Conservation (phyloP, 257 asterid species). For the Ehretia macrophylla region DNA sequence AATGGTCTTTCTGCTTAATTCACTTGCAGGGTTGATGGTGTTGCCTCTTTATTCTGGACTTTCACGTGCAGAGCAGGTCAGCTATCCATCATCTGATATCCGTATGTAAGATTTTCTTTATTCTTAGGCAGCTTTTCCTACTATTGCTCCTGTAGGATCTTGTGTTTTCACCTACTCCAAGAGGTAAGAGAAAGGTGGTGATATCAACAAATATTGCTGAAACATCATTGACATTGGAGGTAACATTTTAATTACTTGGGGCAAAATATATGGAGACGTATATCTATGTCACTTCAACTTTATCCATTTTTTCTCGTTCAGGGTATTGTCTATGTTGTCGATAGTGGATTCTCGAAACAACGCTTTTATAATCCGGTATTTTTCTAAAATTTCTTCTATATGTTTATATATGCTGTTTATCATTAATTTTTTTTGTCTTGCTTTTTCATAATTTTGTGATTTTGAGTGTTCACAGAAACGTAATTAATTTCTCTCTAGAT, state of each 20-base stretch:
- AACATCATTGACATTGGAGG: slow-evolving; percentile 98
- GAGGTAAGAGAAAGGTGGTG: slow-evolving; percentile 91
- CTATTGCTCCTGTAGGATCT: slow-evolving; percentile 53
- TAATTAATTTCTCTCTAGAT: too few species aligned
- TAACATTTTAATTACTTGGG: slow-evolving; percentile 9
- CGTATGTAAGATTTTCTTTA: neutral
- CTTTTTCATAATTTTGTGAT: too few species aligned
- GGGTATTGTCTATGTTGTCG: slow-evolving; percentile 95
- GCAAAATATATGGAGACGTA: neutral
- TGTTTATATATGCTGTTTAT: neutral
- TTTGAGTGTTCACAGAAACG: too few species aligned
- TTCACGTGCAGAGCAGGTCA: slow-evolving; percentile 90
- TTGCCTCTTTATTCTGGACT: slow-evolving; percentile 94
- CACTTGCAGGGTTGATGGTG: slow-evolving; percentile 62
- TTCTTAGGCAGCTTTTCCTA: slow-evolving; percentile 1
- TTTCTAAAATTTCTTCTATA: neutral
- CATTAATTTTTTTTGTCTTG: too few species aligned
- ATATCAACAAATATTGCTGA: slow-evolving; percentile 96
- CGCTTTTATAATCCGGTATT: slow-evolving; percentile 87
- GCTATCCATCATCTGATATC: slow-evolving; percentile 9
- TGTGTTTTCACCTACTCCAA: slow-evolving; percentile 89
- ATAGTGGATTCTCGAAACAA: slow-evolving; percentile 93
- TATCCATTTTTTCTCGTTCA: slow-evolving; percentile 14
- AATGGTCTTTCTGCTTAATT: too few species aligned
- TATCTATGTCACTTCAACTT: neutral